Percentiles rank a stretch among this genome's conserved stretches.
These are phyloP conservation scores for Coprinopsis sp. DNA, from an alignment of 768 basidiomycete species.

Conservation along the genomic window DNA sequence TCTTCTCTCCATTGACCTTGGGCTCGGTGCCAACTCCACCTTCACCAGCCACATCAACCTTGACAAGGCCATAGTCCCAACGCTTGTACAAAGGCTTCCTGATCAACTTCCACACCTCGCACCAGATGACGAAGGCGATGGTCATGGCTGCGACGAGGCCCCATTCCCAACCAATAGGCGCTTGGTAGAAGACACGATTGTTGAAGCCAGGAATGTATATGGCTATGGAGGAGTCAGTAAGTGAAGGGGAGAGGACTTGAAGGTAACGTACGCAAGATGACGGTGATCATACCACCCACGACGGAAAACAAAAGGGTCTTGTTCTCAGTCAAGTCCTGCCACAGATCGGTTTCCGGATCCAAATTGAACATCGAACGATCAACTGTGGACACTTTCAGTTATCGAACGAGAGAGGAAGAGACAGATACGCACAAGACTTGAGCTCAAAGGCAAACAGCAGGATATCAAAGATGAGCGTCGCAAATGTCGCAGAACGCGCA, in stretches of 20 bases:
- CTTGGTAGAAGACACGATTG: slow-evolving; percentile 33
- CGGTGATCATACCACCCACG: slow-evolving; percentile 31
- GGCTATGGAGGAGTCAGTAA: slow-evolving; percentile 15
- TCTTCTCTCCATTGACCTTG: too few species aligned
- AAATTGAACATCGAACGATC: slow-evolving; percentile 35
- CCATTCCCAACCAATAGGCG: slow-evolving; percentile 37
- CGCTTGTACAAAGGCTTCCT: slow-evolving; percentile 24
- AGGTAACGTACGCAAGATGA: slow-evolving; percentile 28
- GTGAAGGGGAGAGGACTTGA: background rate
- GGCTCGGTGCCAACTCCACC: background rate
- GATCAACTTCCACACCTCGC: slow-evolving; percentile 35
- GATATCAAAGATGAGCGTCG: slow-evolving; percentile 34
- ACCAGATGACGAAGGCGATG: slow-evolving; percentile 29
- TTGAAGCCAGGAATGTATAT: slow-evolving; percentile 36
- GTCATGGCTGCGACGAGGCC: slow-evolving; percentile 34
- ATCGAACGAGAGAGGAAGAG: background rate
- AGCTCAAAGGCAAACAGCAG: slow-evolving; percentile 32
- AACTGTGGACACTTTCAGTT: slow-evolving; percentile 18
- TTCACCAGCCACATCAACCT: background rate
- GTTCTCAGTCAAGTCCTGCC: slow-evolving; percentile 33
- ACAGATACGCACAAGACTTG: slow-evolving; percentile 29
- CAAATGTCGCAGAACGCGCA: slow-evolving; percentile 34
- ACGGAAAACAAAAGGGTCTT: slow-evolving; percentile 31
- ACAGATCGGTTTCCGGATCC: slow-evolving; percentile 28
- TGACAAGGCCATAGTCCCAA: slow-evolving; percentile 15